Evolutionary conservation across 2,329 filamentous ascomycete species (phyloP).

Genomic region (Penicillium sp.): DNA sequence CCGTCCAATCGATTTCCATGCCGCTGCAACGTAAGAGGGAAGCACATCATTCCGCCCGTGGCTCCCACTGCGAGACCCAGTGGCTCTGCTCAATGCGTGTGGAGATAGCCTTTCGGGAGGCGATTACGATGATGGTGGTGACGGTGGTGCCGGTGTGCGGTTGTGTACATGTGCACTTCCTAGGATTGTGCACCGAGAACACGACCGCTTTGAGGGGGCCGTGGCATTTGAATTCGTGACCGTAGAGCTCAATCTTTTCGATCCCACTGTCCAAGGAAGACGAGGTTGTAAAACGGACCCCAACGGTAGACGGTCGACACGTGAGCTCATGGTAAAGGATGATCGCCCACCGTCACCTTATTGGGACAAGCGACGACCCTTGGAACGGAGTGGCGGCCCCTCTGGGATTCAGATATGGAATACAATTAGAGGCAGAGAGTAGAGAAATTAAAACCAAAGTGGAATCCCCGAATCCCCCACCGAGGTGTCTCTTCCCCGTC

Average conservation of each 20-base stretch:
- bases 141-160: background rate
- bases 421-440: background rate
- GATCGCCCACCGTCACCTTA: conserved; percentile 5
- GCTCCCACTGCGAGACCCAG: conserved; percentile 26
- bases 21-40: conserved; percentile 20
- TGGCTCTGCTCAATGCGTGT: conserved; percentile 21
- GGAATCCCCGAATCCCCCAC: conserved; percentile 1
- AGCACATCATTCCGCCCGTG: conserved; percentile 32
- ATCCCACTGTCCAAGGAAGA: background rate
- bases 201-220: background rate
- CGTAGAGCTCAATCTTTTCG: background rate
- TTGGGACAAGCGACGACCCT: conserved; percentile 3
- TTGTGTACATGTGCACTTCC: background rate
- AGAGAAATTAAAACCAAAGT: background rate
- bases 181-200: background rate
- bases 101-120: conserved; percentile 21
- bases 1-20: conserved; percentile 22
- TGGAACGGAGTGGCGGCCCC: conserved; percentile 5
- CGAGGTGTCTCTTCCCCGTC: background rate
- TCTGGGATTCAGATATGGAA: conserved; percentile 5
- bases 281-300: background rate
- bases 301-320: background rate
- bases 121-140: background rate
- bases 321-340: conserved; percentile 6
- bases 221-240: too few species aligned